phyloP scores from a whole-genome alignment of 352 stramenopile species.

The Pythium monospermum region DNA sequence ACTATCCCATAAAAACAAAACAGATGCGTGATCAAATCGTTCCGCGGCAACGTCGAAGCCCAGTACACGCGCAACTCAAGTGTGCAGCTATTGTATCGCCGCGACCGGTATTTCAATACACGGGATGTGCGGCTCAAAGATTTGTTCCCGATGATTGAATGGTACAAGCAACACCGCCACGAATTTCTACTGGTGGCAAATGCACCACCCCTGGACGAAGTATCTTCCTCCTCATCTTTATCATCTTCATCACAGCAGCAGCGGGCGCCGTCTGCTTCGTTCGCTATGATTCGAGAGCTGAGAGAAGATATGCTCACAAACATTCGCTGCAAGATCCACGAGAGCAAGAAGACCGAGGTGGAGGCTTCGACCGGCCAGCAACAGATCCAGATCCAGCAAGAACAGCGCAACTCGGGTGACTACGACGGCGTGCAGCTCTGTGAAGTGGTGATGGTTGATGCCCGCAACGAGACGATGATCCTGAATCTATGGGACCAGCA shows the following conservation, averaged over 20 bases:
- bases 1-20: background rate
- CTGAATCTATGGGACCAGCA: conserved; percentile 68
- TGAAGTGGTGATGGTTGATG: conserved; percentile 49
- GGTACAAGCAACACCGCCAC: conserved; percentile 53
- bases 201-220: background rate
- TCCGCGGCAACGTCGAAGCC: conserved; percentile 45
- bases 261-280: background rate
- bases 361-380: background rate
- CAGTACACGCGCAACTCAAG: conserved; percentile 40
- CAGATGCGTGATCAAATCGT: conserved; percentile 38
- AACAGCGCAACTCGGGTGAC: conserved; percentile 3
- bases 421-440: conserved; percentile 30
- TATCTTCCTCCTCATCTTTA: too few species aligned
- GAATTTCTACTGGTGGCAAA: conserved; percentile 24
- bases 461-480: conserved; percentile 29
- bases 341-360: background rate
- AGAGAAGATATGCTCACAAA: conserved; percentile 54
- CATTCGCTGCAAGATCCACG: conserved; percentile 14
- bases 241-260: too few species aligned
- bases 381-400: too few species aligned
- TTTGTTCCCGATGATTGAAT: conserved; percentile 64
- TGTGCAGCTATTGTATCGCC: conserved; percentile 54
- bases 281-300: conserved; percentile 35
- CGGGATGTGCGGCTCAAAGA: conserved; percentile 42
- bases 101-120: conserved; percentile 53